Percentiles rank a stretch among this genome's conserved stretches.
Conservation (phyloP, 495 filamentous ascomycete species). For the Clavariopsis aquatica region DNA sequence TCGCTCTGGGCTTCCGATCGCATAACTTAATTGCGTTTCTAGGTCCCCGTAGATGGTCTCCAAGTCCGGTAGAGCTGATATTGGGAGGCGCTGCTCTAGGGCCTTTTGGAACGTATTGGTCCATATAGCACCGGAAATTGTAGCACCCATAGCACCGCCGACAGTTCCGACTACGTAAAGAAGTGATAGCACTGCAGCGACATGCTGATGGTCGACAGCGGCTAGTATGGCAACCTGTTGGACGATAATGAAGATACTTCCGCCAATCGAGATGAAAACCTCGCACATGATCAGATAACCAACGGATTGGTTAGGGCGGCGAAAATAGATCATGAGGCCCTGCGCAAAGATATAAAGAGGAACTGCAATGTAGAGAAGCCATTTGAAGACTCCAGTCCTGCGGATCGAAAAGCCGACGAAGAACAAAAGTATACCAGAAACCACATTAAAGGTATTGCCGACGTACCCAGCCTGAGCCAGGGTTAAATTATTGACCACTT, state of each 20-base stretch:
- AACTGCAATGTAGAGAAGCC: not conserved
- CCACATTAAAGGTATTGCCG: not conserved
- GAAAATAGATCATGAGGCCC: constrained; percentile 19
- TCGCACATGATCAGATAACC: constrained; percentile 75
- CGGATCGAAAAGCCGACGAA: not conserved
- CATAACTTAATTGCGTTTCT: constrained; percentile 34
- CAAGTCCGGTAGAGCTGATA: not conserved
- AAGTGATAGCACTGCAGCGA: not conserved
- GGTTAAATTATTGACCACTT: not conserved
- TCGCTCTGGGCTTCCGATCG: constrained; percentile 32
- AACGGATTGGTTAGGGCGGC: constrained; percentile 49
- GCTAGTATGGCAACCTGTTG: not conserved
- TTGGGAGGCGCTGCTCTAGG: not conserved
- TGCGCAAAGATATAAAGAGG: not conserved
- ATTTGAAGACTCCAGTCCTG: not conserved
- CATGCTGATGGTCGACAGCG: not conserved
- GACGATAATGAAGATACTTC: constrained; percentile 58
- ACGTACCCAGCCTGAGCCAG: not conserved
- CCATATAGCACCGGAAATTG: not conserved
- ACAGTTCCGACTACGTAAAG: not conserved
- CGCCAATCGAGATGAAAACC: constrained; percentile 73
- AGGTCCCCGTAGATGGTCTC: constrained; percentile 42
- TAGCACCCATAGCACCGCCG: not conserved
- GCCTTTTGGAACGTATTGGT: not conserved
- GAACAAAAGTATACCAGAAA: not conserved